These are phyloP conservation scores for Cladorrhinum samala DNA, from an alignment of 495 filamentous ascomycete genomes.

Conservation along the genomic window DNA sequence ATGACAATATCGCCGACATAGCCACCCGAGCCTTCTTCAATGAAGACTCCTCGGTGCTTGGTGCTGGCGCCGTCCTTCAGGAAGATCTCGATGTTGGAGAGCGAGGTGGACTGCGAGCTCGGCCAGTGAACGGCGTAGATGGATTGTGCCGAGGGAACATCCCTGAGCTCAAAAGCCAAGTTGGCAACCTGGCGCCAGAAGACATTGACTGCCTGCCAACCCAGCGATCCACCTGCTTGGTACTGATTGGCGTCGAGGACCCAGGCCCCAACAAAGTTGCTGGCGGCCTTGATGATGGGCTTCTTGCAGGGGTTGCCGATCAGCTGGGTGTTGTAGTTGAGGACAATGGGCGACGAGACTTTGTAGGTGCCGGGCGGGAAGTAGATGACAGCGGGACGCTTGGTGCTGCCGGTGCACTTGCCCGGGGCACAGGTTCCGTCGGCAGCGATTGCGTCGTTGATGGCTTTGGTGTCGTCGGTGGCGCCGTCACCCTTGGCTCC, in stretches of 20 bases:
- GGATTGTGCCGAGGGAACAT: conserved; percentile 44
- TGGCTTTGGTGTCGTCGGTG: conserved; percentile 79
- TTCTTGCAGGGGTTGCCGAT: conserved; percentile 64
- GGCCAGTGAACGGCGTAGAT: conserved; percentile 74
- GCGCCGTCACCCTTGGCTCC: conserved; percentile 55
- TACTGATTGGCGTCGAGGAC: conserved; percentile 58
- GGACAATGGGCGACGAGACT: conserved; percentile 57
- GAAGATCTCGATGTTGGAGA: conserved; percentile 67
- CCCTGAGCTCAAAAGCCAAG: conserved; percentile 63
- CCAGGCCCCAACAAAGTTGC: conserved; percentile 51
- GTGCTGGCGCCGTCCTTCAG: conserved; percentile 52
- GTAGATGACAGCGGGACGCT: conserved; percentile 65
- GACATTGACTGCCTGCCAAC: conserved; percentile 55
- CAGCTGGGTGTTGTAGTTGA: conserved; percentile 60
- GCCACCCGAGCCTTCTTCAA: conserved; percentile 68
- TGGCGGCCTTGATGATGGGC: conserved; percentile 58
- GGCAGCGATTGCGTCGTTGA: conserved; percentile 71
- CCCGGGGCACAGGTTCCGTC: conserved; percentile 67
- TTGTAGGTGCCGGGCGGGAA: conserved; percentile 73
- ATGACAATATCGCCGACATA: conserved; percentile 70
- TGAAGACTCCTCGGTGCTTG: conserved; percentile 68
- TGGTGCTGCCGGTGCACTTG: conserved; percentile 70
- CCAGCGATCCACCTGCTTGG: conserved; percentile 19
- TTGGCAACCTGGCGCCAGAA: conserved; percentile 75
- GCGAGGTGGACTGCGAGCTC: conserved; percentile 63